Evolutionary conservation across 148 eudicot genomes (phyloP), one percentile per base, ranked within the genome.

Genomic region (Dysphania ambrosioides): DNA sequence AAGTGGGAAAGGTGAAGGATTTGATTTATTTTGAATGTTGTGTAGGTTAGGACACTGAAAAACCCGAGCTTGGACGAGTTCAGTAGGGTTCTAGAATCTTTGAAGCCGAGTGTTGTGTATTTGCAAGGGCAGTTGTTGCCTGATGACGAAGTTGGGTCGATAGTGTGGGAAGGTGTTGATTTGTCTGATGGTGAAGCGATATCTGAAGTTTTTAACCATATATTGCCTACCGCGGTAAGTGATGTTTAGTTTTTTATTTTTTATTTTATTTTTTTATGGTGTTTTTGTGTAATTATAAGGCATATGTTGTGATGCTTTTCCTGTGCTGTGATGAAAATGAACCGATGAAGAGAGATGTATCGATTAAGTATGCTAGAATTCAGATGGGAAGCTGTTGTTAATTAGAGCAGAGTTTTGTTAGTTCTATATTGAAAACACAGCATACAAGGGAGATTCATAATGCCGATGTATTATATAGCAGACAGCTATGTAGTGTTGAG

Each of bases 141-240:
- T 23, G 79, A 86, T 74, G 86, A 80, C 58, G 93, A 94, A 85
- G 64, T 92, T 82, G 98, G 98, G 62, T 68, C 91, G 60, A 70
- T 95, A 64, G 78, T 77, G 26, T 92, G 88, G 90, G 91, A 83
- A 78, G 90, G 83, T 79, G 76, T 60, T 72, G 87, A 87, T 66
- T 65, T 83, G 71, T 88, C 92, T 63, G 72, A 79, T 63, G 82
- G 81, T 49, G 89, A 87, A 72, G 86, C 76, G 35, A 73, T 88
- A 47, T 79, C 89, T 47, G 90, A 78, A 62, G 82, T 90, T 44
- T 90, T 92, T 79, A 72, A 71, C 79, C 77, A 89, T 78, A 69
- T 79, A 58, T 71, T 87, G 85, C 98, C 98, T 31, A 88, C 89
- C 47, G 81, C 88, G 80, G 98, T 95, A 86, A 78, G 95, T 75